phyloP scores from a whole-genome alignment of 768 basidiomycete species.

The Leccinellum rugosiceps region DNA sequence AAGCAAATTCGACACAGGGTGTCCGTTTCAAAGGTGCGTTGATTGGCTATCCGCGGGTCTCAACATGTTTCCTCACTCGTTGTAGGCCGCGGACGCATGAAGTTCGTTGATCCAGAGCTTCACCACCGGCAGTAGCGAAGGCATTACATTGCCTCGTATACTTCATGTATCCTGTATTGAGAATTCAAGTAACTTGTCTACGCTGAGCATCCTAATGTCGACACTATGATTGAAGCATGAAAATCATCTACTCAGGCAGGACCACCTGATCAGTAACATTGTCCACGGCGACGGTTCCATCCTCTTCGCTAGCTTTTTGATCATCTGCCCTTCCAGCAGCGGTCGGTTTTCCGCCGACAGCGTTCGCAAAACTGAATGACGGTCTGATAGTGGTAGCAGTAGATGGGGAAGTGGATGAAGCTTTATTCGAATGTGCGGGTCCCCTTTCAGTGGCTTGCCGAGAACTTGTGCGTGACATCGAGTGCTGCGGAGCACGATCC shows the following conservation, averaged over 20 bases:
- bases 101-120: conserved; percentile 59
- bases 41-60: background rate
- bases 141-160: background rate
- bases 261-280: conserved; percentile 12
- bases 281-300: conserved; percentile 2
- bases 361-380: conserved; percentile 78
- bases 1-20: conserved; percentile 36
- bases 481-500: conserved; percentile 33
- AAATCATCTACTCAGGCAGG: conserved; percentile 14
- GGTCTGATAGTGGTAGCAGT: conserved; percentile 52
- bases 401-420: conserved; percentile 30
- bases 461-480: conserved; percentile 51
- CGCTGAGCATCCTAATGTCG: conserved; percentile 1
- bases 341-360: conserved; percentile 43
- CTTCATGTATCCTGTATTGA: conserved; percentile 1
- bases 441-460: conserved; percentile 47
- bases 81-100: conserved; percentile 64
- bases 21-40: conserved; percentile 63
- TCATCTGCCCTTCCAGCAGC: conserved; percentile 17
- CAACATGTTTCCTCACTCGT: background rate
- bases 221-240: conserved; percentile 15
- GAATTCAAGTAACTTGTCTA: background rate
- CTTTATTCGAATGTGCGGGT: conserved; percentile 27
- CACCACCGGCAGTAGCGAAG: conserved; percentile 26
- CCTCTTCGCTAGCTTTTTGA: conserved; percentile 9